Percentiles rank a stretch among this genome's conserved stretches.
Evolutionary conservation across 2,329 filamentous ascomycete species (phyloP).

Genomic region (Dothidotthia symphoricarpi): DNA sequence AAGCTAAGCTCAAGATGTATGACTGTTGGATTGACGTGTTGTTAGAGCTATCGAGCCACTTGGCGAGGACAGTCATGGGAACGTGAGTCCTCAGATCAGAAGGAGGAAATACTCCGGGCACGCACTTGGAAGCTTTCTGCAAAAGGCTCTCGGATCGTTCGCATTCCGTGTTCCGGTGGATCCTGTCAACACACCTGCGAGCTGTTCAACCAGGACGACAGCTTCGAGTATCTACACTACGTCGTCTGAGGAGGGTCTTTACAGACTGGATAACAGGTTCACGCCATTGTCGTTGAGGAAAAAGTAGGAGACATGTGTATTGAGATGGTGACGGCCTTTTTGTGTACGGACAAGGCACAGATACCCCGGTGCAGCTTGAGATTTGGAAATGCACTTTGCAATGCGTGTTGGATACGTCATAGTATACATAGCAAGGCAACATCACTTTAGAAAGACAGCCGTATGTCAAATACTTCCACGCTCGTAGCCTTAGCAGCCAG

Average conservation of each 20-base stretch:
- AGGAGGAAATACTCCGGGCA: too few relatives aligned
- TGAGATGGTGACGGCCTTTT: constrained; percentile 3
- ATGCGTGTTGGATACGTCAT: too few relatives aligned
- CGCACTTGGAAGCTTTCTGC: too few relatives aligned
- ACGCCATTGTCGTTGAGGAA: constrained; percentile 2
- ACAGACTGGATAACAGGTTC: not conserved
- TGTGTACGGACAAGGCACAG: not conserved
- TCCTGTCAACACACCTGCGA: not conserved
- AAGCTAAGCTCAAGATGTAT: not conserved
- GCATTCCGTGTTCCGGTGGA: not conserved
- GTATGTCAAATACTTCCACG: too few relatives aligned
- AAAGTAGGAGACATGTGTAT: constrained; percentile 4
- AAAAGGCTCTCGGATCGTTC: too few relatives aligned
- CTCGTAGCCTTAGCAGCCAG: too few relatives aligned
- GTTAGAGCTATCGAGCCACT: constrained; percentile 4
- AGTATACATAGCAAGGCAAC: too few relatives aligned
- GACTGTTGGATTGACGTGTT: constrained; percentile 3
- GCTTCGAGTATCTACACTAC: constrained; percentile 5
- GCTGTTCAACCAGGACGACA: not conserved
- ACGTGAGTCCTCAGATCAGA: not conserved
- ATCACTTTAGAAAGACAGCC: too few relatives aligned
- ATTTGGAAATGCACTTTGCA: too few relatives aligned
- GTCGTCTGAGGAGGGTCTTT: not conserved
- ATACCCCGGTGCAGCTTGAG: constrained; percentile 3
- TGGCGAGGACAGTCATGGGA: not conserved